Conservation (phyloP, 768 basidiomycete species). For the Lepiota subincarnata region DNA sequence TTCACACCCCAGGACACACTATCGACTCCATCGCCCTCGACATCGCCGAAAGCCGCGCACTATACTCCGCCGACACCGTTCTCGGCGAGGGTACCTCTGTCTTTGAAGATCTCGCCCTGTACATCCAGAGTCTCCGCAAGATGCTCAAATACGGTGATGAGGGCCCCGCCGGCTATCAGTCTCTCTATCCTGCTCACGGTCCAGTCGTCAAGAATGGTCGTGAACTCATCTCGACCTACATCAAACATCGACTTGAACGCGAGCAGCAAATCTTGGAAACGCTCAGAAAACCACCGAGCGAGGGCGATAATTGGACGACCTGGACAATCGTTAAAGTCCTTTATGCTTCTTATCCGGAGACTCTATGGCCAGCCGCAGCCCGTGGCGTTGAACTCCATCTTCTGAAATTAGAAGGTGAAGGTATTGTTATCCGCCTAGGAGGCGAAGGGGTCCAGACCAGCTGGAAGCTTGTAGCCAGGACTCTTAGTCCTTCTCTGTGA, state of each 20-base stretch:
- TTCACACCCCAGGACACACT: constrained; percentile 92
- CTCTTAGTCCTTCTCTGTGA: constrained; percentile 18
- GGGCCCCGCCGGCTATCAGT: constrained; percentile 27
- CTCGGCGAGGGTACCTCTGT: constrained; percentile 88
- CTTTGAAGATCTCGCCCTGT: constrained; percentile 77
- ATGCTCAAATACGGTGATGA: constrained; percentile 44
- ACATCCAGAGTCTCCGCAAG: constrained; percentile 58
- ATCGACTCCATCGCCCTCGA: constrained; percentile 76
- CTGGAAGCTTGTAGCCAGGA: constrained; percentile 36
- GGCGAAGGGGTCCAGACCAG: constrained; percentile 48
- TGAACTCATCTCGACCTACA: constrained; percentile 63
- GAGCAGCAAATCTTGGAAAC: constrained; percentile 71
- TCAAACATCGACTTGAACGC: constrained; percentile 74
- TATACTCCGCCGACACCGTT: constrained; percentile 90
- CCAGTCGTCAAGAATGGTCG: constrained; percentile 65
- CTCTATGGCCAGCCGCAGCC: constrained; percentile 71
- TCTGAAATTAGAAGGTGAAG: constrained; percentile 66
- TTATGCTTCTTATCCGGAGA: constrained; percentile 69
- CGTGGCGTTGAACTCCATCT: constrained; percentile 67
- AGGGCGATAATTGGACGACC: constrained; percentile 46
- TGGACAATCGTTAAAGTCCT: constrained; percentile 62
- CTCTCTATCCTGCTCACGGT: constrained; percentile 89
- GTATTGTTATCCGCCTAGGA: constrained; percentile 43
- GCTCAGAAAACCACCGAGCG: constrained; percentile 33
- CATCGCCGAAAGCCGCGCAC: constrained; percentile 61